A percentile compares a stretch with the other conserved stretches of the same genome.
These are phyloP conservation scores for Thelonectria discophora DNA, from an alignment of 2,329 filamentous ascomycete species.

Conservation along the genomic window DNA sequence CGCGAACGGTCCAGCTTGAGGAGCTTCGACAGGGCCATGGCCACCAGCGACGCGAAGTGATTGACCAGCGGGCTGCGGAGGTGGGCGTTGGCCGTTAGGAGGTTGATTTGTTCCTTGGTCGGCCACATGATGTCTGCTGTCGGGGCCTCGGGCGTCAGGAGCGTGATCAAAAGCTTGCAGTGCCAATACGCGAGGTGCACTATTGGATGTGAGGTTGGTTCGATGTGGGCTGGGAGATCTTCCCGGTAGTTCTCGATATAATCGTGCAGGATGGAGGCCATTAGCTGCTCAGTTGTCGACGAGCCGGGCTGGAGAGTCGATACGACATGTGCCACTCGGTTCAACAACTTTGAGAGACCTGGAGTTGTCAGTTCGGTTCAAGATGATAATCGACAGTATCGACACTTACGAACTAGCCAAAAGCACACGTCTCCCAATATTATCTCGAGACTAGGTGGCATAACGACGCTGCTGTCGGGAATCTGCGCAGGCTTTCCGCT, in stretches of 20 bases:
- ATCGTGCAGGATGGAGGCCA: slow-evolving; percentile 48
- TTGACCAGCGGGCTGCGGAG: slow-evolving; percentile 71
- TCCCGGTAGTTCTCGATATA: slow-evolving; percentile 70
- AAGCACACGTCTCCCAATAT: slow-evolving; percentile 71
- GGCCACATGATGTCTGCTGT: slow-evolving; percentile 68
- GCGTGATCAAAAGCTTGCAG: slow-evolving; percentile 69
- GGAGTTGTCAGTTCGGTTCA: slow-evolving; percentile 22
- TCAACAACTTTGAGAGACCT: slow-evolving; percentile 67
- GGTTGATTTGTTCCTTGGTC: slow-evolving; percentile 65
- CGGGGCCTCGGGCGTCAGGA: slow-evolving; percentile 65
- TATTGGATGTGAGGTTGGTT: slow-evolving; percentile 60
- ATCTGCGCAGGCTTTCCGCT: slow-evolving; percentile 70
- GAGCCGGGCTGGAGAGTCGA: slow-evolving; percentile 48
- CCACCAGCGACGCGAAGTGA: slow-evolving; percentile 69
- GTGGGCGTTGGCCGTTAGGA: slow-evolving; percentile 64
- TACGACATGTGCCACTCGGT: slow-evolving; percentile 50
- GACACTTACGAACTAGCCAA: slow-evolving; percentile 69
- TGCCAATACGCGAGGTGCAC: slow-evolving; percentile 77
- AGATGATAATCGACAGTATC: no score
- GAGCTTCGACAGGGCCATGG: slow-evolving; percentile 69
- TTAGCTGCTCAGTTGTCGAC: slow-evolving; percentile 46
- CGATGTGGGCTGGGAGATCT: slow-evolving; percentile 66
- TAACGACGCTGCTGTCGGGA: slow-evolving; percentile 67
- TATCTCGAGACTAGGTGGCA: slow-evolving; percentile 66
- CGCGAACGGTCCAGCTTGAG: slow-evolving; percentile 62